These are phyloP conservation scores for Rostrohypoxylon terebratum DNA, from an alignment of 495 filamentous ascomycete species.

Conservation along the genomic window DNA sequence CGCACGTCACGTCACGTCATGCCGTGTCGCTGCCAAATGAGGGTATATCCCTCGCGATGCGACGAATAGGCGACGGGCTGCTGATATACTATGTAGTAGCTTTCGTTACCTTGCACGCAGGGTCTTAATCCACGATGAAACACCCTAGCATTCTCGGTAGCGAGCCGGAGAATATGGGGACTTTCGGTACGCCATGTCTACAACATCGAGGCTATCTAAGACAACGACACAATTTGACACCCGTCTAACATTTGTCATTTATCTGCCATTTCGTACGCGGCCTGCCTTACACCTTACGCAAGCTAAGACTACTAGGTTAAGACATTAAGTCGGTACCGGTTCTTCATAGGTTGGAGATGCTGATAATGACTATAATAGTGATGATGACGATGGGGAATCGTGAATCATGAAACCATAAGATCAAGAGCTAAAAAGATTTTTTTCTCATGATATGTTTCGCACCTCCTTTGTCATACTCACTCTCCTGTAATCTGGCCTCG, in stretches of 20 bases:
- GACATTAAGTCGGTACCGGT: not conserved
- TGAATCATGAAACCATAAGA: not conserved
- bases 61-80: slow-evolving; percentile 3
- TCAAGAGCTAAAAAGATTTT: not conserved
- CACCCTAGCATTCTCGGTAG: not conserved
- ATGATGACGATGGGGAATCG: not conserved
- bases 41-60: slow-evolving; percentile 4
- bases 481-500: slow-evolving; percentile 7
- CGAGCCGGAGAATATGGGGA: slow-evolving; percentile 9
- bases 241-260: slow-evolving; percentile 2
- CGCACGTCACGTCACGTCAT: slow-evolving; percentile 14
- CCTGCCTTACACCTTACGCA: not conserved
- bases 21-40: not conserved
- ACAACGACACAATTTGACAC: not conserved
- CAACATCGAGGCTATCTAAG: not conserved
- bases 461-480: slow-evolving; percentile 8
- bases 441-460: not conserved
- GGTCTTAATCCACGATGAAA: slow-evolving; percentile 4
- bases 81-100: not conserved
- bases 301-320: not conserved
- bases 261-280: not conserved
- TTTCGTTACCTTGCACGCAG: not conserved
- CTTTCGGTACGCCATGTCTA: not conserved
- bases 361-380: not conserved
- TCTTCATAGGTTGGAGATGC: not conserved